Percentiles rank a stretch among this genome's conserved stretches.
phyloP scores from a whole-genome alignment of 2,329 filamentous ascomycete species.

The Penicillium thymicola region DNA sequence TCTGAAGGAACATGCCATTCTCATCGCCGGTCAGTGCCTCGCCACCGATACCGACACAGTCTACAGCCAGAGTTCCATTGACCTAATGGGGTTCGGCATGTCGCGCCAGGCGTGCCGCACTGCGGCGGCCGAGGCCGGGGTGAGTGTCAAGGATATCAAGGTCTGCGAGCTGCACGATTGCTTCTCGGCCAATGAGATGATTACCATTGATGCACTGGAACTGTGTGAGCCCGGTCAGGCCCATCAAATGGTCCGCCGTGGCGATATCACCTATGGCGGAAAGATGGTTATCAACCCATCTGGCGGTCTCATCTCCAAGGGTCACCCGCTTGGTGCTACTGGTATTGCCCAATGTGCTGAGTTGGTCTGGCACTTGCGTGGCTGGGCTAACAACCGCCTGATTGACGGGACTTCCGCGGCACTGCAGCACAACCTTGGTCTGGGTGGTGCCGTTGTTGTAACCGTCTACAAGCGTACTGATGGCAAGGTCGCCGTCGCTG shows the following conservation, averaged over 20 bases:
- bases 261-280: slow-evolving; percentile 89
- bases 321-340: slow-evolving; percentile 88
- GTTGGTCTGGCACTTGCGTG: slow-evolving; percentile 89
- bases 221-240: slow-evolving; percentile 76
- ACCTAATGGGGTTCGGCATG: slow-evolving; percentile 89
- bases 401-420: slow-evolving; percentile 66
- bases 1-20: slow-evolving; percentile 75
- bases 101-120: slow-evolving; percentile 63
- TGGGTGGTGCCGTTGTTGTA: slow-evolving; percentile 86
- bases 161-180: slow-evolving; percentile 96
- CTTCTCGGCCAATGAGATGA: slow-evolving; percentile 93
- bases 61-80: slow-evolving; percentile 77
- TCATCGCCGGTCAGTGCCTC: slow-evolving; percentile 82
- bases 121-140: slow-evolving; percentile 69
- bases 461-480: slow-evolving; percentile 86
- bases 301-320: slow-evolving; percentile 92
- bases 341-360: slow-evolving; percentile 96
- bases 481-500: slow-evolving; percentile 58
- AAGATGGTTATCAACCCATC: slow-evolving; percentile 85
- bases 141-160: slow-evolving; percentile 64
- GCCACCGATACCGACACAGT: slow-evolving; percentile 79
- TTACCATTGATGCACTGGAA: slow-evolving; percentile 81
- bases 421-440: slow-evolving; percentile 87
- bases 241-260: slow-evolving; percentile 80
- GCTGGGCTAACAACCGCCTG: slow-evolving; percentile 89